Evolutionary conservation across 768 basidiomycete species (phyloP).

Genomic region (Pleurotus cornucopiae): DNA sequence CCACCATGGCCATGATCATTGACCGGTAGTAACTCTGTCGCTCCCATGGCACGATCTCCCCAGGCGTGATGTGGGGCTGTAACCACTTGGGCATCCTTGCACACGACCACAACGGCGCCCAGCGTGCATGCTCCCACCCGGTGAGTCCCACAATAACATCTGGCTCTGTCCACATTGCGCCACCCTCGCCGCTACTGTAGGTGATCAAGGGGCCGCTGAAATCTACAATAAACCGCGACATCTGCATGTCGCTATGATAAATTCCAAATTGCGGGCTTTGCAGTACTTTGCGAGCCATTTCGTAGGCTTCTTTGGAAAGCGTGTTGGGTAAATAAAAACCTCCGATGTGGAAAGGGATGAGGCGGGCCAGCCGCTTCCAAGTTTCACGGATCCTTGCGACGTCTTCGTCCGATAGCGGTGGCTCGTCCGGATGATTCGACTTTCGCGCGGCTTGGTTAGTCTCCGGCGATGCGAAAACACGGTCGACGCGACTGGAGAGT

Average conservation of each 20-base stretch:
- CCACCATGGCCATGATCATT: conserved; percentile 18
- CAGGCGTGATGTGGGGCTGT: conserved; percentile 12
- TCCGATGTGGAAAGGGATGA: conserved; percentile 23
- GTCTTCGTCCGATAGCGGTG: conserved; percentile 18
- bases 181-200: not conserved
- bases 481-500: conserved; percentile 19
- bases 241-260: conserved; percentile 24
- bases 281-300: conserved; percentile 18
- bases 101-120: conserved; percentile 27
- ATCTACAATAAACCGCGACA: conserved; percentile 23
- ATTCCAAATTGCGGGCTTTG: conserved; percentile 21
- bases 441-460: conserved; percentile 6
- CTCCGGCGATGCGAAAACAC: conserved; percentile 14
- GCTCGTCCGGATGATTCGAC: conserved; percentile 1
- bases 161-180: conserved; percentile 11
- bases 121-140: conserved; percentile 25
- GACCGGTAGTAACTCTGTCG: conserved; percentile 18
- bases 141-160: conserved; percentile 15
- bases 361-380: conserved; percentile 17
- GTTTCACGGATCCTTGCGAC: conserved; percentile 18
- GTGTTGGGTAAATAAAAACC: conserved; percentile 24
- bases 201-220: not conserved
- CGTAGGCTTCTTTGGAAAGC: conserved; percentile 19
- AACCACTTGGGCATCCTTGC: conserved; percentile 25
- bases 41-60: conserved; percentile 19